These are phyloP conservation scores for Ganoderma leucocontextum DNA, from an alignment of 1,284 basidiomycete species.

Conservation along the genomic window DNA sequence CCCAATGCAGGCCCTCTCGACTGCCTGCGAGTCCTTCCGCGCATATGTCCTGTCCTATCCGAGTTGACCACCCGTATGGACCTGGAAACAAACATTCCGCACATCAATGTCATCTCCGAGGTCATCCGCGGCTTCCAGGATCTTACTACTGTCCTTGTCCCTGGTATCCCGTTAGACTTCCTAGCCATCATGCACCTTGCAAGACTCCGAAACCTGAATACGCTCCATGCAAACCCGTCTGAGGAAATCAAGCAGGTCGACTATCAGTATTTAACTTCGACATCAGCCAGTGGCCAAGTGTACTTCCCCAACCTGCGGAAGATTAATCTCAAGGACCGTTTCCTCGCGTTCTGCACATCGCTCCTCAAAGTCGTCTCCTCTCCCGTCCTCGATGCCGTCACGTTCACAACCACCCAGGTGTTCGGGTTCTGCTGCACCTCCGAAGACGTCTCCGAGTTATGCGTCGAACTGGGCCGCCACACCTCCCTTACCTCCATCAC, in stretches of 20 bases:
- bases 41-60: background rate
- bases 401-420: background rate
- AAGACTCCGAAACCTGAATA: background rate
- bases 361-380: background rate
- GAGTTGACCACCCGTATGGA: background rate
- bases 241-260: background rate
- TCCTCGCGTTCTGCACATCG: background rate
- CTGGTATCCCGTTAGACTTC: background rate
- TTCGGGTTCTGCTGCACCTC: background rate
- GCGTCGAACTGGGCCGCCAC: background rate
- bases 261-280: background rate
- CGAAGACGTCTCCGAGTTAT: background rate
- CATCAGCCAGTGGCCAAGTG: background rate
- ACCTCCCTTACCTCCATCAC: constrained; percentile 56
- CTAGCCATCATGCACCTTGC: background rate
- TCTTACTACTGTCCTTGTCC: background rate
- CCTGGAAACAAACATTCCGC: background rate
- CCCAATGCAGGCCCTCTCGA: background rate
- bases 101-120: background rate
- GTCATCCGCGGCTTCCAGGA: background rate
- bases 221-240: background rate
- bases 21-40: background rate
- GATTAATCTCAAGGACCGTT: background rate
- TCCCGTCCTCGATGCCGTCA: background rate
- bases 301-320: background rate